A percentile compares a stretch with the other conserved stretches of the same genome.
Conservation (phyloP, 768 basidiomycete genomes). For the Suillus decipiens region DNA sequence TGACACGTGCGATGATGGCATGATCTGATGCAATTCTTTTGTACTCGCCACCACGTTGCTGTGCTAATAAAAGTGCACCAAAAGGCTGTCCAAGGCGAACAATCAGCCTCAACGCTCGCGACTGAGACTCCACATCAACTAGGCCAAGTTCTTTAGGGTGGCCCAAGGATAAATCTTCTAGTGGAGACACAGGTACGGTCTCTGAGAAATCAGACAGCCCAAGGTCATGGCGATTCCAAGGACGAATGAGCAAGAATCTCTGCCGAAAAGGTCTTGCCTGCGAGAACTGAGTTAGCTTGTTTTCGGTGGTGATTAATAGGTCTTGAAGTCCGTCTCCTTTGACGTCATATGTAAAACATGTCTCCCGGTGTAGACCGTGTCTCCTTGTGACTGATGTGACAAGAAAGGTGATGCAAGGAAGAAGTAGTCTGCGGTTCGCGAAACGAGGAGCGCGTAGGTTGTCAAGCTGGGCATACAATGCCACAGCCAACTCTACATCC, state of each 20-base stretch:
- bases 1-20: background rate
- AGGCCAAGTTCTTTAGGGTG: background rate
- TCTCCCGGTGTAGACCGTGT: background rate
- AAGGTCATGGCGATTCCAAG: background rate
- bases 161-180: background rate
- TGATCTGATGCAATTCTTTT: slow-evolving; percentile 8
- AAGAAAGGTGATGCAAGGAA: background rate
- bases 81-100: slow-evolving; percentile 8
- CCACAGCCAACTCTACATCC: background rate
- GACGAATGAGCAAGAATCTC: background rate
- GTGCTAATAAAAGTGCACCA: slow-evolving; percentile 6
- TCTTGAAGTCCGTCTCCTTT: background rate
- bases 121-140: slow-evolving; percentile 1
- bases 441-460: background rate
- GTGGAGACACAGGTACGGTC: background rate
- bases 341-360: background rate
- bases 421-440: background rate
- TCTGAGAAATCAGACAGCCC: background rate
- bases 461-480: background rate
- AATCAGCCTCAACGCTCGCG: slow-evolving; percentile 1
- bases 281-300: slow-evolving; percentile 1
- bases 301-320: background rate
- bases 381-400: background rate
- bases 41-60: slow-evolving; percentile 6
- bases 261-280: background rate